Percentiles rank a stretch among this genome's conserved stretches.
Evolutionary conservation across 2,329 filamentous ascomycete species (phyloP).

Genomic region (Ophiognomonia clavigignenti-juglandacearum): DNA sequence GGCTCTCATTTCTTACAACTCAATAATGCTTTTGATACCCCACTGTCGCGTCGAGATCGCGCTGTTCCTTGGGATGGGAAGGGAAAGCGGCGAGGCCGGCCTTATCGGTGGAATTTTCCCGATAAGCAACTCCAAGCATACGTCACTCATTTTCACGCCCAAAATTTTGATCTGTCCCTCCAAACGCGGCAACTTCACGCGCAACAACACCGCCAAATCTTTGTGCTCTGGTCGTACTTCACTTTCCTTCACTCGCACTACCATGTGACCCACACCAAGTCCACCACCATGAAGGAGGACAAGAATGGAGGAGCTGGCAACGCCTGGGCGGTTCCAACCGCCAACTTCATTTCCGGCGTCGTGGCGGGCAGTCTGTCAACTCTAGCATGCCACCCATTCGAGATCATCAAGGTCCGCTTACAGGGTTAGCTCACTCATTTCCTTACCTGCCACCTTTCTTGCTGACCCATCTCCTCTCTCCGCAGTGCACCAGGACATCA

Average conservation of each 20-base stretch:
- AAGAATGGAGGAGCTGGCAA: constrained; percentile 46
- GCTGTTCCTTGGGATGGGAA: too few relatives aligned
- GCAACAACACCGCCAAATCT: too few relatives aligned
- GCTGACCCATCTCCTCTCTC: too few relatives aligned
- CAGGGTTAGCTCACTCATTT: constrained; percentile 73
- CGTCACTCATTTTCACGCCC: too few relatives aligned
- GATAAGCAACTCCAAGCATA: constrained; percentile 15
- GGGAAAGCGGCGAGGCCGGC: background rate
- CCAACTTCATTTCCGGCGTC: constrained; percentile 88
- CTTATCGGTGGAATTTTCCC: constrained; percentile 16
- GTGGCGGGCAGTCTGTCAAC: constrained; percentile 84
- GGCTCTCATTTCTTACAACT: too few relatives aligned
- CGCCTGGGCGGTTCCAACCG: constrained; percentile 59
- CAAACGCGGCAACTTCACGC: background rate
- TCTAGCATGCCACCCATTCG: constrained; percentile 82
- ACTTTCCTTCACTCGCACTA: background rate
- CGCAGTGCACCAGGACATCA: constrained; percentile 41
- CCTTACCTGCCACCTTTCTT: too few relatives aligned
- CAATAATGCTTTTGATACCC: too few relatives aligned
- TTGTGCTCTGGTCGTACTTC: too few relatives aligned
- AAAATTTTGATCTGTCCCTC: too few relatives aligned
- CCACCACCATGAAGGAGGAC: constrained; percentile 21
- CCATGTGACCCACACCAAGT: constrained; percentile 12
- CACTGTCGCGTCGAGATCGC: too few relatives aligned
- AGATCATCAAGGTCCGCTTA: constrained; percentile 93